phyloP scores from a whole-genome alignment of 2,329 filamentous ascomycete species.

The Ramularia collo-cygni region DNA sequence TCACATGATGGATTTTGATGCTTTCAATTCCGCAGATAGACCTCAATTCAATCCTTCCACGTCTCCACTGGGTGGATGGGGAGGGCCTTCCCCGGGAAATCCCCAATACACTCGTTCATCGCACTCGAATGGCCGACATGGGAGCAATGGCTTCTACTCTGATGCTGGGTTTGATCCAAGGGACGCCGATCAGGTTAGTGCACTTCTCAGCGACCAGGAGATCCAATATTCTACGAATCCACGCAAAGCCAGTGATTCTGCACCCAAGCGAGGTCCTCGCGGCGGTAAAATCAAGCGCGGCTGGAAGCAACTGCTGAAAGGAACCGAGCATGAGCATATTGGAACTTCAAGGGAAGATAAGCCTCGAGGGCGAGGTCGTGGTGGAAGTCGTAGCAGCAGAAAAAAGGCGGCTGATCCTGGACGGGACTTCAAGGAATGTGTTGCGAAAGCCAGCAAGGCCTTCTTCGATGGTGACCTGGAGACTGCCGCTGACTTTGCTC shows the following conservation, averaged over 20 bases:
- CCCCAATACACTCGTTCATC: too few species aligned
- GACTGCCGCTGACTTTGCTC: conserved; percentile 48
- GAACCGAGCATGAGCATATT: conserved; percentile 28
- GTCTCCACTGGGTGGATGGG: too few species aligned
- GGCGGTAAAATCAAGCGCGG: conserved; percentile 21
- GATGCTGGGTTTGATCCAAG: background rate
- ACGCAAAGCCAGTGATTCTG: conserved; percentile 3
- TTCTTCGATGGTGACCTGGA: conserved; percentile 58
- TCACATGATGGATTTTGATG: conserved; percentile 1
- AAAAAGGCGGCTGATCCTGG: conserved; percentile 60
- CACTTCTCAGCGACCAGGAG: background rate
- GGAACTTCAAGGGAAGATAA: conserved; percentile 9
- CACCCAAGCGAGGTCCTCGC: conserved; percentile 13
- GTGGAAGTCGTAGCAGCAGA: conserved; percentile 32
- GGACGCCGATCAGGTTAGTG: background rate
- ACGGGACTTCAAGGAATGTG: conserved; percentile 61
- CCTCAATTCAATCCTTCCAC: too few species aligned
- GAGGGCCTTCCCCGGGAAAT: too few species aligned
- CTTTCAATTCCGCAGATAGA: background rate
- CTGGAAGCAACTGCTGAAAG: conserved; percentile 29
- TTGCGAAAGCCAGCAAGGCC: conserved; percentile 60
- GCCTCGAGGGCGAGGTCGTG: conserved; percentile 7
- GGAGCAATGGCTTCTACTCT: background rate
- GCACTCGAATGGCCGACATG: background rate
- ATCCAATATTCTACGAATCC: background rate